Conservation (phyloP, 495 filamentous ascomycete species). For the Podospora conica region DNA sequence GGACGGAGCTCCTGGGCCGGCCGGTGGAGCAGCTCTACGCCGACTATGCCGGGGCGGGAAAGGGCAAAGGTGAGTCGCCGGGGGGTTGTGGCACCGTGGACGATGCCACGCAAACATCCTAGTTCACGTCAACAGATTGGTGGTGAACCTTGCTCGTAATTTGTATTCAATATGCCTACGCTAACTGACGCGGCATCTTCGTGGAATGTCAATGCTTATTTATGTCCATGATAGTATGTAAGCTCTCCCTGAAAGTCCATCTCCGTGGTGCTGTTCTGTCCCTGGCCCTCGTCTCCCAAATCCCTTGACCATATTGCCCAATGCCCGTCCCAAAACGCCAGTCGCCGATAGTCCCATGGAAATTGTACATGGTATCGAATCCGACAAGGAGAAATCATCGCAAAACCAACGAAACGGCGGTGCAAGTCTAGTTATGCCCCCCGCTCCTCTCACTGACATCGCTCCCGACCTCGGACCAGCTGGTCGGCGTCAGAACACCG, state of each 20-base stretch:
- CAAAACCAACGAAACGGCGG: not conserved
- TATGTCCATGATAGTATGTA: not conserved
- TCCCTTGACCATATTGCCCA: not conserved
- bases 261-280: not conserved
- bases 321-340: not conserved
- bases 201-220: not conserved
- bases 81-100: not conserved
- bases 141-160: not conserved
- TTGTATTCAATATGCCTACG: not conserved
- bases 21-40: slow-evolving; percentile 65
- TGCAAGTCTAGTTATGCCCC: slow-evolving; percentile 25
- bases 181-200: not conserved
- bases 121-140: not conserved
- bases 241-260: not conserved
- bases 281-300: not conserved
- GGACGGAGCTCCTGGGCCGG: slow-evolving; percentile 61
- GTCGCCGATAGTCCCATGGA: not conserved
- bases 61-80: slow-evolving; percentile 9
- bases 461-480: slow-evolving; percentile 76
- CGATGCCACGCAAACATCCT: slow-evolving; percentile 9
- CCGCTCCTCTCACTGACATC: slow-evolving; percentile 55
- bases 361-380: slow-evolving; percentile 2
- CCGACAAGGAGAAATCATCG: not conserved
- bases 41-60: slow-evolving; percentile 47
- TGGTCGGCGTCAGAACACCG: slow-evolving; percentile 58